Evolutionary conservation across 78 protist species (phyloP).

Genomic region (Paratrimastix pyriformis): DNA sequence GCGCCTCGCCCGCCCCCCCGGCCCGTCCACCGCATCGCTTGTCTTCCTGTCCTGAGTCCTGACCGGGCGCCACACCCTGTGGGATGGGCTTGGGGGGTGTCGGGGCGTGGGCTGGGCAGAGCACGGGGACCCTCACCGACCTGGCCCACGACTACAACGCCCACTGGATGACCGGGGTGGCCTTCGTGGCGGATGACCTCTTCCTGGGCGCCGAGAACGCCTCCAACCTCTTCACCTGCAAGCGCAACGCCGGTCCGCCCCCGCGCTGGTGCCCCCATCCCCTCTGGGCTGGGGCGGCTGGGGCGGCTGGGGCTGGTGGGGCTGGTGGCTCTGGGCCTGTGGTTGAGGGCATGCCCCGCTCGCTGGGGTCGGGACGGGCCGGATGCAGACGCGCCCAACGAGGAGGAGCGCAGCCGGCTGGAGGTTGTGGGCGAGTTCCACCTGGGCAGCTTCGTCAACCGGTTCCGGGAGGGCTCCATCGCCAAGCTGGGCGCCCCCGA

Average conservation of each 20-base stretch:
- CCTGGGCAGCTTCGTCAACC: conserved; percentile 63
- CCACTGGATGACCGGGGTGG: conserved; percentile 54
- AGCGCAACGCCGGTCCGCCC: conserved; percentile 35
- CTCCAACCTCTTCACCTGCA: conserved; percentile 19
- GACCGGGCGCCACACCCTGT: no score
- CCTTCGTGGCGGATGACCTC: conserved; percentile 59
- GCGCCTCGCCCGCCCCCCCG: neutral
- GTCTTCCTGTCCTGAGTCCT: no score
- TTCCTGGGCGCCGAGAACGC: conserved; percentile 62
- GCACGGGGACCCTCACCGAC: neutral
- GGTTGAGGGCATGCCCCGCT: no score
- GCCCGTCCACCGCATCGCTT: neutral
- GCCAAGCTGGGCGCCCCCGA: no score
- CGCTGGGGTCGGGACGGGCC: no score
- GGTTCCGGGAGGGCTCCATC: conserved; percentile 27
- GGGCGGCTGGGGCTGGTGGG: no score
- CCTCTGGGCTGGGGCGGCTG: no score
- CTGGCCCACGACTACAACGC: conserved; percentile 40
- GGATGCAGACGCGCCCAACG: conserved; percentile 64
- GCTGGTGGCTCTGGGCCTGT: no score
- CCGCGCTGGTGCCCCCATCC: no score
- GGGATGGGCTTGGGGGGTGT: neutral
- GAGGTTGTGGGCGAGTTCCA: conserved; percentile 60
- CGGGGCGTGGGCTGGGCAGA: no score
- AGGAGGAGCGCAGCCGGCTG: conserved; percentile 55